phyloP scores from a whole-genome alignment of 192 early-diverging fungal genomes.

The Umbelopsis ramanniana region DNA sequence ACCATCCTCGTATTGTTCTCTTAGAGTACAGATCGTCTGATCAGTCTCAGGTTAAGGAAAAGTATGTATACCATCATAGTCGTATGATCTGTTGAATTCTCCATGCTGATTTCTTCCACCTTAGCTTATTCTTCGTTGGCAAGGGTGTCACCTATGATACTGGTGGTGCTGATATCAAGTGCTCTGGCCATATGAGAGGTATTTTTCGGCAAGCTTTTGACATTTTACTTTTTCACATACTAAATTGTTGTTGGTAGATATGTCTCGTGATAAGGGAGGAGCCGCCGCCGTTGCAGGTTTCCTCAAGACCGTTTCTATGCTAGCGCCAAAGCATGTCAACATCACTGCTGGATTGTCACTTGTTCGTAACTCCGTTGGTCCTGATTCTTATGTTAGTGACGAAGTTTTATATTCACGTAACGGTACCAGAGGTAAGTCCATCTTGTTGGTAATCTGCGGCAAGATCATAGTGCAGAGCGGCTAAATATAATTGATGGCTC shows the following conservation, averaged over 20 bases:
- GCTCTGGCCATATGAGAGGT: constrained; percentile 79
- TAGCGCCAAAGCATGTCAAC: constrained; percentile 69
- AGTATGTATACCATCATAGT: constrained; percentile 42
- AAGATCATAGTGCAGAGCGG: background rate
- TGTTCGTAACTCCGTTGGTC: constrained; percentile 83
- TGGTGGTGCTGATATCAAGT: constrained; percentile 87
- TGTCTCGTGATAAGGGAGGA: constrained; percentile 92
- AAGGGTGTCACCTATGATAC: constrained; percentile 94
- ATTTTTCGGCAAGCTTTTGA: background rate
- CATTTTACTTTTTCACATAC: background rate
- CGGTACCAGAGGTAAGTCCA: constrained; percentile 62
- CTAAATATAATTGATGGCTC: background rate
- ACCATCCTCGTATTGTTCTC: constrained; percentile 67
- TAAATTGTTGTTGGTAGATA: constrained; percentile 41
- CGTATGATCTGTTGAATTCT: background rate
- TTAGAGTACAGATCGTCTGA: constrained; percentile 75
- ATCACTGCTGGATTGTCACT: constrained; percentile 75
- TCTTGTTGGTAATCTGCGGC: background rate
- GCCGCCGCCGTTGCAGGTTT: constrained; percentile 85
- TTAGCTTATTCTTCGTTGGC: constrained; percentile 79
- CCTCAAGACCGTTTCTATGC: constrained; percentile 67
- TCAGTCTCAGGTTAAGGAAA: constrained; percentile 75
- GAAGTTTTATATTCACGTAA: constrained; percentile 79
- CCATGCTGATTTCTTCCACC: constrained; percentile 14
- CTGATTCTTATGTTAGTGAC: constrained; percentile 81